Conservation (phyloP, 306 rosid species). For the Echinosophora koreensis region DNA sequence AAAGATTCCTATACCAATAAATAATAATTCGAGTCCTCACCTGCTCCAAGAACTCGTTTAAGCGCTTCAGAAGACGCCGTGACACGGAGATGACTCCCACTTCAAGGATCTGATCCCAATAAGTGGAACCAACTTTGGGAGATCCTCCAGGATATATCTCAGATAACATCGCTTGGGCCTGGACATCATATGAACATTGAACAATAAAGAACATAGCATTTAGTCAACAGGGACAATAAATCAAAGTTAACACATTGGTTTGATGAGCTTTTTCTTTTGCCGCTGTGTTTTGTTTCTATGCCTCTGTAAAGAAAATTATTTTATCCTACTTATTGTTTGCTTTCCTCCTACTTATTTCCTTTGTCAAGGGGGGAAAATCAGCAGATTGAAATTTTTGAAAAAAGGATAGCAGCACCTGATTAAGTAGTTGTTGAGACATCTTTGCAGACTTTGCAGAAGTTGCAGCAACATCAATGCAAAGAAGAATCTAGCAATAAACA, state of each 20-base stretch:
- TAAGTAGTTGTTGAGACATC: constrained; percentile 86
- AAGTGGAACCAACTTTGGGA: constrained; percentile 82
- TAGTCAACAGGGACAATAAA: constrained; percentile 34
- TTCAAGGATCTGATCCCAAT: constrained; percentile 97
- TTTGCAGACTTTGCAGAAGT: constrained; percentile 87
- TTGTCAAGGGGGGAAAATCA: neutral
- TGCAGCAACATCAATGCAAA: constrained; percentile 91
- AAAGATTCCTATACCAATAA: constrained; percentile 42
- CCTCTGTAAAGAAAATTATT: constrained; percentile 22
- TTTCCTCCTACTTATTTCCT: constrained; percentile 22
- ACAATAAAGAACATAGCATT: constrained; percentile 38
- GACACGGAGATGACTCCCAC: constrained; percentile 82
- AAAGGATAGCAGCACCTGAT: constrained; percentile 74
- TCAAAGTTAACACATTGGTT: constrained; percentile 8
- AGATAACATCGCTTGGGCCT: constrained; percentile 93
- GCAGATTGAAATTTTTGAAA: constrained; percentile 16
- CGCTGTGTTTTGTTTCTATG: constrained; percentile 3
- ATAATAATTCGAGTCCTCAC: constrained; percentile 52
- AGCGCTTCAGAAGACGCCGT: constrained; percentile 85
- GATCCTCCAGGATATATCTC: constrained; percentile 97
- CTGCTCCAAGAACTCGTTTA: constrained; percentile 91
- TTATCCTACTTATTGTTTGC: constrained; percentile 26
- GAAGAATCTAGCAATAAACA: constrained; percentile 85
- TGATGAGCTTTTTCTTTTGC: constrained; percentile 20
- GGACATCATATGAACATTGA: constrained; percentile 33